Evolutionary conservation across 768 basidiomycete species (phyloP), one percentile per base, ranked within the genome.

Genomic region (Lactarius evosmus): DNA sequence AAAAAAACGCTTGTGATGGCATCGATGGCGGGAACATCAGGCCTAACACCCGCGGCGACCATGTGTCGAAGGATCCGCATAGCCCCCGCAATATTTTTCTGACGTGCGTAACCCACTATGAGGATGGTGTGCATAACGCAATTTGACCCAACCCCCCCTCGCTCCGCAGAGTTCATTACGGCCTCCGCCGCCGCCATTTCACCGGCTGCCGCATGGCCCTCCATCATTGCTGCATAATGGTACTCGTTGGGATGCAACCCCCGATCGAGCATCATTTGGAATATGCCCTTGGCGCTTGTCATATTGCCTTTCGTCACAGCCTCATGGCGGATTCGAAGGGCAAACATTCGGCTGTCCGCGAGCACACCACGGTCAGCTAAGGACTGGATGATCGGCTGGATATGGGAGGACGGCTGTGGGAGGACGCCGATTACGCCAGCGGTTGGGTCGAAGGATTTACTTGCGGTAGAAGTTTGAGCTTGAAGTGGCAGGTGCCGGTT

Each of bases 81-180:
- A 0, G 89, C 89, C 30, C 75, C 71, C 3, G 76, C 75, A 6
- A 88, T 83, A 34, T 84, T 75, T 16, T 83, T 81, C 57, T 79
- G 78, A n/a, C 83, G 82, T 25, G 83, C 88, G 72, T 87, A 82
- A 2, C 88, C 91, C 38, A 80, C 78, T 68, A 95, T 86, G 65
- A 95, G 80, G 65, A 87, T 85, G 29, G 91, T 93, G 77, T 85
- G 89, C 81, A 90, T 84, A 51, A 86, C 81, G 22, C 83, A 79
- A 67, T 86, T 85, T 25, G 86, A 82, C 27, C 77, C 73, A 63
- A 88, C 72, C 29, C 85, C 84, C 5, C 79, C 77, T 44, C 76
- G 74, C 44, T 72, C 69, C 30, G 85, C 83, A 19, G 83, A 74
- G 63, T 74, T 75, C 77, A 95, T 80, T 49, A 85, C 75, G 56